Conservation (phyloP, 75 land plant genomes). For the Picea sitchensis region DNA sequence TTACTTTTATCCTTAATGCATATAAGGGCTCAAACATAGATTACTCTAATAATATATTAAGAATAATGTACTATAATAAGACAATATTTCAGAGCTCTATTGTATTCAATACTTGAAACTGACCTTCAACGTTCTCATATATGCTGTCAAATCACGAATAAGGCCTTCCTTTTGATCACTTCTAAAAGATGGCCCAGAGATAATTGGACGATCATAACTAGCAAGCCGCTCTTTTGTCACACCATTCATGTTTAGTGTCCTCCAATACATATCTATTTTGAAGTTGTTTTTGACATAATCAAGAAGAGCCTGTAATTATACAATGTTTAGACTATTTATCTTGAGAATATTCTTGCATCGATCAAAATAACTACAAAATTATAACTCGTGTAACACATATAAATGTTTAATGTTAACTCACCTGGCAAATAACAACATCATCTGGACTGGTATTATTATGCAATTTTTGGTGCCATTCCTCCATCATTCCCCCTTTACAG, state of each 20-base stretch:
- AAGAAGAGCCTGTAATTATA: conserved; percentile 46
- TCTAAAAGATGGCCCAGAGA: conserved; percentile 43
- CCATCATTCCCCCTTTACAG: conserved; percentile 76
- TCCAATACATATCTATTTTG: conserved; percentile 48
- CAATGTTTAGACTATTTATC: background rate
- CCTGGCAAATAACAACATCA: conserved; percentile 75
- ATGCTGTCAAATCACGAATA: conserved; percentile 43
- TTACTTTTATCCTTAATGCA: background rate
- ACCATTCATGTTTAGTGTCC: conserved; percentile 51
- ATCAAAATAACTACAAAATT: background rate
- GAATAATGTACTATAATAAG: background rate
- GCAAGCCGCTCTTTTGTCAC: conserved; percentile 50
- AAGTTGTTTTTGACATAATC: conserved; percentile 41
- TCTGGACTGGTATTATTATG: conserved; percentile 78
- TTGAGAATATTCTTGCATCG: background rate
- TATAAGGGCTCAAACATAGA: background rate
- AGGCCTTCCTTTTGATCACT: conserved; percentile 43
- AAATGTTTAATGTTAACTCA: background rate
- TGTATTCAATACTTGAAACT: background rate
- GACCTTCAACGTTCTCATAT: conserved; percentile 56
- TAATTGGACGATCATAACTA: conserved; percentile 56
- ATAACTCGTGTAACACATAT: background rate
- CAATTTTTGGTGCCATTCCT: conserved; percentile 79
- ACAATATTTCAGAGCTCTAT: background rate
- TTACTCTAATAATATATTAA: background rate